Conservation (phyloP, 2,329 filamentous ascomycete species). For the Penicillium sp. region DNA sequence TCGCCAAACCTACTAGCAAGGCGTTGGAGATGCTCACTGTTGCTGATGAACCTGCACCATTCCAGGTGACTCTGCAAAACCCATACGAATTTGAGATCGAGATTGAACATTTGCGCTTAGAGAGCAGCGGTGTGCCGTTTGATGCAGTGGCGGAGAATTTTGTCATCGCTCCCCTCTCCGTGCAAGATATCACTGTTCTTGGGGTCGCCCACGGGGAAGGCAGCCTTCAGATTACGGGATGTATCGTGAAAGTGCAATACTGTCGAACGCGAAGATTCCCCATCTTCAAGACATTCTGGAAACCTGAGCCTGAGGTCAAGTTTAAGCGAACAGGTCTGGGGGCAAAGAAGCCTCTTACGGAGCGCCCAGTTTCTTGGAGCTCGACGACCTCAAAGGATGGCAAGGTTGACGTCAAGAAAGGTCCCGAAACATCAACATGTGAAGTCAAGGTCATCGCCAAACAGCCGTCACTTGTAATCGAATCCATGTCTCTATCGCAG, state of each 20-base stretch:
- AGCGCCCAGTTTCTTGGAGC: conserved; percentile 41
- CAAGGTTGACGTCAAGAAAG: conserved; percentile 27
- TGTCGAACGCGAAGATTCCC: conserved; percentile 77
- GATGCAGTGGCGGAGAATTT: conserved; percentile 57
- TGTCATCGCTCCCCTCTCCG: conserved; percentile 68
- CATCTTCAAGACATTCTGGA: conserved; percentile 71
- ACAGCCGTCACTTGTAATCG: conserved; percentile 68
- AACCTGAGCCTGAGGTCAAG: conserved; percentile 59
- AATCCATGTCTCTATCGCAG: conserved; percentile 69
- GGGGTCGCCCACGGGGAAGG: conserved; percentile 62
- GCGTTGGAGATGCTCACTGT: conserved; percentile 62
- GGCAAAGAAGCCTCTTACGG: conserved; percentile 44
- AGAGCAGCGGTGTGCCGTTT: conserved; percentile 65
- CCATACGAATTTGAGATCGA: conserved; percentile 88
- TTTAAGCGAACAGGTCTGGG: conserved; percentile 65
- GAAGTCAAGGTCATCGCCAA: conserved; percentile 66
- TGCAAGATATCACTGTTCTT: conserved; percentile 65
- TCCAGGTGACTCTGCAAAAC: conserved; percentile 80
- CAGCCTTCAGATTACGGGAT: conserved; percentile 64
- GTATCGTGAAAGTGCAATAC: conserved; percentile 66
- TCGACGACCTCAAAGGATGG: conserved; percentile 34
- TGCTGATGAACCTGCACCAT: conserved; percentile 65
- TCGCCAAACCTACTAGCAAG: conserved; percentile 57
- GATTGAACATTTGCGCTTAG: conserved; percentile 69
- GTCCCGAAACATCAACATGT: conserved; percentile 30